Evolutionary conservation across 164 flowering plant genomes (phyloP).

Genomic region (Vitis rotundifolia): DNA sequence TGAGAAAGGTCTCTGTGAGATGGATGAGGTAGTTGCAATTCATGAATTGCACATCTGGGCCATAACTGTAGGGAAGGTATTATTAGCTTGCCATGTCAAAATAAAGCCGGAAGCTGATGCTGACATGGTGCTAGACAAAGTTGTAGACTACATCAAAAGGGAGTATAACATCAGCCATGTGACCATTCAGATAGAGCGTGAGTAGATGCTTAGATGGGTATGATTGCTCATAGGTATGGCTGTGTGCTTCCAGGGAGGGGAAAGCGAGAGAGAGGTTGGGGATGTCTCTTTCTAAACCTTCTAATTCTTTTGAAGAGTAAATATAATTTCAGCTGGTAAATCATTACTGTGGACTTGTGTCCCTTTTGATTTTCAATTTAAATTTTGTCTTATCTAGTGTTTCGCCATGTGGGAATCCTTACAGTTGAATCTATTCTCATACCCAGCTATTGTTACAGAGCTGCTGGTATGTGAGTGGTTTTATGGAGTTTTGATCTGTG

Average conservation of each 20-base stretch:
- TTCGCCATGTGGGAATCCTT: background rate
- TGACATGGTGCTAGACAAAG: constrained; percentile 70
- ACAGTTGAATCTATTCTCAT: background rate
- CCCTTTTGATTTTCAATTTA: background rate
- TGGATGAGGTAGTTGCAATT: constrained; percentile 81
- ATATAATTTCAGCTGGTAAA: background rate
- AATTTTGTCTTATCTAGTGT: too few species aligned
- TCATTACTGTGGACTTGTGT: background rate
- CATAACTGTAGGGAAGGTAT: constrained; percentile 80
- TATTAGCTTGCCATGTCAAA: constrained; percentile 83
- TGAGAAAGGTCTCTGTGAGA: constrained; percentile 77
- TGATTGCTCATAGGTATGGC: background rate
- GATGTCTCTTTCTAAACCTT: background rate
- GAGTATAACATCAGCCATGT: constrained; percentile 88
- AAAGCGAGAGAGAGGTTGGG: background rate
- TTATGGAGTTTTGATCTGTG: too few species aligned
- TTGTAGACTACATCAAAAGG: constrained; percentile 62
- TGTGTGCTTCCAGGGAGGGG: too few species aligned
- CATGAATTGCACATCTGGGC: constrained; percentile 96
- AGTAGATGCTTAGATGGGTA: constrained; percentile 14
- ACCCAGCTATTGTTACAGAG: background rate
- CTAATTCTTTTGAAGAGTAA: background rate
- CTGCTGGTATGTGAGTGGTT: background rate
- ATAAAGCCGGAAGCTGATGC: constrained; percentile 73
- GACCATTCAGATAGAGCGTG: constrained; percentile 85